phyloP scores from a whole-genome alignment of 2,329 filamentous ascomycete species.

The Cercospora brassicicola region DNA sequence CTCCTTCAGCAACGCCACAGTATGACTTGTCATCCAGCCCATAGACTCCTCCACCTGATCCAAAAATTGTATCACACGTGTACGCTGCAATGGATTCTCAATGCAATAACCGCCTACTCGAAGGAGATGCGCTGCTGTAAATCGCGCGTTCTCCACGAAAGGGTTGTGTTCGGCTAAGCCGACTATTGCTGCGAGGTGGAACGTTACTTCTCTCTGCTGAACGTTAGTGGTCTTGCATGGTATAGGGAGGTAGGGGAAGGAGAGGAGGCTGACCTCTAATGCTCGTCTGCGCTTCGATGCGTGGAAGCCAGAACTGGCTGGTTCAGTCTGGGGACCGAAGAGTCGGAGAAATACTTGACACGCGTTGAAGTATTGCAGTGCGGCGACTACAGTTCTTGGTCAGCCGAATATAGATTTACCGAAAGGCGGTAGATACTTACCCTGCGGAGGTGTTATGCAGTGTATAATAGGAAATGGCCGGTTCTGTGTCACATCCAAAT shows the following conservation, averaged over 20 bases:
- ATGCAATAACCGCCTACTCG: slow-evolving; percentile 29
- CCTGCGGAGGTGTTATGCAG: slow-evolving; percentile 39
- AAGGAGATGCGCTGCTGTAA: slow-evolving; percentile 30
- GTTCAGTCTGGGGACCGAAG: slow-evolving; percentile 18
- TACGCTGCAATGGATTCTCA: slow-evolving; percentile 23
- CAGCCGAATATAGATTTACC: not conserved
- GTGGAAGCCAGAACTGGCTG: slow-evolving; percentile 23
- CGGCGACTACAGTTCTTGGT: slow-evolving; percentile 31
- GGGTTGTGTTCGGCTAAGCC: slow-evolving; percentile 29
- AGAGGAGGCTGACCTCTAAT: slow-evolving; percentile 18
- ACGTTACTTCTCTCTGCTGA: slow-evolving; percentile 23
- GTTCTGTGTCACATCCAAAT: slow-evolving; percentile 14
- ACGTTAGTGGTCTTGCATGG: not conserved
- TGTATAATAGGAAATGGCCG: slow-evolving; percentile 37
- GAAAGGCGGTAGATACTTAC: slow-evolving; percentile 1
- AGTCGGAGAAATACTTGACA: slow-evolving; percentile 36
- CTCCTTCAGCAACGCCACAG: slow-evolving; percentile 20
- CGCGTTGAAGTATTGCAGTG: slow-evolving; percentile 41
- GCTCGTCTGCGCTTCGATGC: slow-evolving; percentile 23
- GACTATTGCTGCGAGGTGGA: slow-evolving; percentile 24
- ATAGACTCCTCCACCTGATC: slow-evolving; percentile 21
- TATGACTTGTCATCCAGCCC: slow-evolving; percentile 25
- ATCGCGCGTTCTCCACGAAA: slow-evolving; percentile 30
- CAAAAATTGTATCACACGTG: slow-evolving; percentile 23
- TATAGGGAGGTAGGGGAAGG: not conserved